A percentile compares a stretch with the other conserved stretches of the same genome.
These are phyloP conservation scores for Naganishia friedmannii DNA, from an alignment of 768 basidiomycete genomes.

Conservation along the genomic window DNA sequence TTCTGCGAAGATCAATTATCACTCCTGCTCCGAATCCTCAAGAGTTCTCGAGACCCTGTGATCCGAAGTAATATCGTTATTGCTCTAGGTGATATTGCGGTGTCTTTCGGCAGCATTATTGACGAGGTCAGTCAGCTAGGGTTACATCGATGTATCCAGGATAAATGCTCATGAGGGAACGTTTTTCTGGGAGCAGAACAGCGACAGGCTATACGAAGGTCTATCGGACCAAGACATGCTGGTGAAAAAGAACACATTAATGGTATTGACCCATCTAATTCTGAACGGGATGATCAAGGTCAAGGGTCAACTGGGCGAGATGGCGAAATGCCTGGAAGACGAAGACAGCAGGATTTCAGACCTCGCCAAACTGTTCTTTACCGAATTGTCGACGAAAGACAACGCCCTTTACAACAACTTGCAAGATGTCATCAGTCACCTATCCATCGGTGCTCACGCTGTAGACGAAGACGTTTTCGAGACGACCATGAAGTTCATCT, in stretches of 20 bases:
- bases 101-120: conserved; percentile 94
- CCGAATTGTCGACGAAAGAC: conserved; percentile 90
- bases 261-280: conserved; percentile 96
- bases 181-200: conserved; percentile 39
- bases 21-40: conserved; percentile 87
- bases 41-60: conserved; percentile 81
- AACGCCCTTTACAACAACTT: conserved; percentile 99
- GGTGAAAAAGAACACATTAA: conserved; percentile 98
- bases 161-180: background rate
- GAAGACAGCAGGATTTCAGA: conserved; percentile 80
- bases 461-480: conserved; percentile 91
- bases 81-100: conserved; percentile 93
- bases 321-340: conserved; percentile 99
- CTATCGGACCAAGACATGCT: conserved; percentile 78
- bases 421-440: conserved; percentile 94
- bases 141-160: background rate
- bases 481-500: conserved; percentile 89
- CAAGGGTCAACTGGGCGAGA: conserved; percentile 97
- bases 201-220: conserved; percentile 85
- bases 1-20: conserved; percentile 89
- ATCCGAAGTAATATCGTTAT: conserved; percentile 96
- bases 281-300: conserved; percentile 99
- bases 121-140: conserved; percentile 75
- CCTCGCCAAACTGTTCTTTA: conserved; percentile 96
- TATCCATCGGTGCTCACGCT: conserved; percentile 83